These are phyloP conservation scores for Tuber calosporum DNA, from an alignment of 495 filamentous ascomycete species.

Conservation along the genomic window DNA sequence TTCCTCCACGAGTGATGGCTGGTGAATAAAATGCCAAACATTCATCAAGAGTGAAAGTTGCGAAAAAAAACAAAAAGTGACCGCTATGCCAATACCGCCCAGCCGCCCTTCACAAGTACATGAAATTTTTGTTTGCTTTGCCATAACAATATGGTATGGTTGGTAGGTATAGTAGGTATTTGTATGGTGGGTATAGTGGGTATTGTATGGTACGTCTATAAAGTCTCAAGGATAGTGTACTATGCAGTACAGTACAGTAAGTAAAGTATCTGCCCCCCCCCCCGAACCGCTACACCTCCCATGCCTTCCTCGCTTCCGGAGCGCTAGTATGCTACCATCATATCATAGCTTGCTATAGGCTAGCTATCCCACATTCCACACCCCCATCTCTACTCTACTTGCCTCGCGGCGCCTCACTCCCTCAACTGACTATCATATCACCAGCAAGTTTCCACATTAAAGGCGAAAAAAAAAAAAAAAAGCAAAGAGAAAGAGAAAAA, in stretches of 20 bases:
- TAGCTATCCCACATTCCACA: background rate
- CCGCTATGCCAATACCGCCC: background rate
- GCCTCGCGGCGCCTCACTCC: background rate
- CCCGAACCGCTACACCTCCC: background rate
- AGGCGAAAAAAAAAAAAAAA: background rate
- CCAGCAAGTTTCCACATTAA: constrained; percentile 3
- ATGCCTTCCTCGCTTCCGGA: background rate
- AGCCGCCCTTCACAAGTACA: background rate
- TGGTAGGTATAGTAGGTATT: background rate
- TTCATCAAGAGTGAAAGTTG: background rate
- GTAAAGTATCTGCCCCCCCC: background rate
- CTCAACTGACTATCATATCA: background rate
- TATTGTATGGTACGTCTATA: background rate
- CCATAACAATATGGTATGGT: background rate
- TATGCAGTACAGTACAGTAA: background rate
- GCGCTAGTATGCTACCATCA: constrained; percentile 2
- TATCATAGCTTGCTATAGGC: background rate
- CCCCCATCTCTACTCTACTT: background rate
- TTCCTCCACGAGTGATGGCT: background rate
- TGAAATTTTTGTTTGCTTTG: background rate
- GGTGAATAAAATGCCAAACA: background rate
- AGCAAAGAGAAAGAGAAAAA: background rate
- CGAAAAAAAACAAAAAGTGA: too few relatives aligned
- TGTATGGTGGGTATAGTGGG: background rate
- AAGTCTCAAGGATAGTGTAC: background rate